phyloP scores from a whole-genome alignment of 495 filamentous ascomycete species.

The Neohortaea acidophila region DNA sequence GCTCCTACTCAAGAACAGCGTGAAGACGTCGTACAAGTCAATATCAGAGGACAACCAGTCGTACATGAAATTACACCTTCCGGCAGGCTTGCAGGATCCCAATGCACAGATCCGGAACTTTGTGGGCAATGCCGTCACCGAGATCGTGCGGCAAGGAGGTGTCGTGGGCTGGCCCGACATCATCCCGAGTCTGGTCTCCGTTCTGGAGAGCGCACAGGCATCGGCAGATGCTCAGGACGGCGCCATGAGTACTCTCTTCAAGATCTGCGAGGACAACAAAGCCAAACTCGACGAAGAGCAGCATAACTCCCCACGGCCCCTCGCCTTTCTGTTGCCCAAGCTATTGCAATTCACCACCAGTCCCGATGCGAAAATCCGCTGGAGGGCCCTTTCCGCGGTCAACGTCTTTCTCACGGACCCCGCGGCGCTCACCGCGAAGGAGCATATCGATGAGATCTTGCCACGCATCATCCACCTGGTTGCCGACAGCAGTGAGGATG shows the following conservation, averaged over 20 bases:
- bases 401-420: constrained; percentile 81
- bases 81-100: constrained; percentile 65
- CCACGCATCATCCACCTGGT: constrained; percentile 69
- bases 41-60: constrained; percentile 53
- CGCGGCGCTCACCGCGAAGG: constrained; percentile 52
- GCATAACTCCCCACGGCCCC: constrained; percentile 68
- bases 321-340: constrained; percentile 81
- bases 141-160: constrained; percentile 70
- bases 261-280: constrained; percentile 94
- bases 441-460: constrained; percentile 62
- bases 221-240: constrained; percentile 68
- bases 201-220: constrained; percentile 58
- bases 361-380: constrained; percentile 56
- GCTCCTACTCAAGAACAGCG: constrained; percentile 88
- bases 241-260: constrained; percentile 78
- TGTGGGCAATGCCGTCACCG: constrained; percentile 90
- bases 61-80: constrained; percentile 63
- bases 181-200: constrained; percentile 58
- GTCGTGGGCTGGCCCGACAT: constrained; percentile 85
- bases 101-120: constrained; percentile 71
- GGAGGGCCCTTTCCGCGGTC: constrained; percentile 63
- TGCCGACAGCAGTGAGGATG: constrained; percentile 55
- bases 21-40: constrained; percentile 51
- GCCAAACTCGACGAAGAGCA: constrained; percentile 73
- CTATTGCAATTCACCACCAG: constrained; percentile 73